Evolutionary conservation across 2,329 filamentous ascomycete species (phyloP).

Genomic region (Apiospora saccharicola): DNA sequence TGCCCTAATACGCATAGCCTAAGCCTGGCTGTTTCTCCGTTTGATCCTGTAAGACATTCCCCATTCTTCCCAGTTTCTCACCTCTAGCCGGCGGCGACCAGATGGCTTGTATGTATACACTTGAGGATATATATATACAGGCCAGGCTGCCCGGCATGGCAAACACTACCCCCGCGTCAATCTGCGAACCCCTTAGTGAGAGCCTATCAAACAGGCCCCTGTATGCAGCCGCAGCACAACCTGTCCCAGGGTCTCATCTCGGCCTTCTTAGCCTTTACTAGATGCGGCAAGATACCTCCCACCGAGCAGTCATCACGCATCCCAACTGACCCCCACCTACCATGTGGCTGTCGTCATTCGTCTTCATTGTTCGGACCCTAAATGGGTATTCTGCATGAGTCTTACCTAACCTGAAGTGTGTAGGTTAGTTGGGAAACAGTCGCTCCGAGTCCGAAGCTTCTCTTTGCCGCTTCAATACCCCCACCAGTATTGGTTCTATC

Average conservation of each 20-base stretch:
- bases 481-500: neutral
- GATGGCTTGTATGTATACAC: neutral
- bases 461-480: neutral
- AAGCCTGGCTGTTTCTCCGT: neutral
- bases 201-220: conserved; percentile 18
- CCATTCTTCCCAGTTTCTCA: neutral
- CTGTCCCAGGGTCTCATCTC: conserved; percentile 13
- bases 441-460: neutral
- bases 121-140: neutral
- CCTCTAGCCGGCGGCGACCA: neutral
- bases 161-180: conserved; percentile 6
- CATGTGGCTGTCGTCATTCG: conserved; percentile 6
- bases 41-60: neutral
- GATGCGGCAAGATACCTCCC: conserved; percentile 15
- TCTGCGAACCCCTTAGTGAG: conserved; percentile 11
- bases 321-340: conserved; percentile 19
- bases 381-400: neutral
- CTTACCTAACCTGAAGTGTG: conserved; percentile 5
- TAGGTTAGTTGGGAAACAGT: neutral
- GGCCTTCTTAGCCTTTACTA: neutral
- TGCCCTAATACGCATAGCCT: neutral
- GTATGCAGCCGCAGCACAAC: conserved; percentile 17
- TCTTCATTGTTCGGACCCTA: neutral
- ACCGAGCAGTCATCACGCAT: conserved; percentile 6
- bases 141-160: neutral